Percentiles rank a stretch among this genome's conserved stretches.
phyloP scores from a whole-genome alignment of 2,329 filamentous ascomycete genomes.

The Xylaria sp. region DNA sequence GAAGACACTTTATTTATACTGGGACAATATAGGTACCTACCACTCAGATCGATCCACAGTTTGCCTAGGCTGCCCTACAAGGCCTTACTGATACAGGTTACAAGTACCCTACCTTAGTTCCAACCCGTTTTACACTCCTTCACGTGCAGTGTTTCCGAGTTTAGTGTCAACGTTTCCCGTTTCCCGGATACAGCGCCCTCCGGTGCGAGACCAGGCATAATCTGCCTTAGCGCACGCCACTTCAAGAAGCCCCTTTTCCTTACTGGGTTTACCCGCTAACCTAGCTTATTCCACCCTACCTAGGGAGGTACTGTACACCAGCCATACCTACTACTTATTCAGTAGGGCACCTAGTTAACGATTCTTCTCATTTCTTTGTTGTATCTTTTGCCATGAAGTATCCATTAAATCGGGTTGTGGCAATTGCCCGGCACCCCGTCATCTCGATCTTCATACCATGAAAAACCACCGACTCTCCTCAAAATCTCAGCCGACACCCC shows the following conservation, averaged over 20 bases:
- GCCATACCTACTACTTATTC: no score
- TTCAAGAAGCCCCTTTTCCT: background rate
- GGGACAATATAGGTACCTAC: no score
- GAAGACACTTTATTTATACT: background rate
- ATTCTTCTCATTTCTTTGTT: background rate
- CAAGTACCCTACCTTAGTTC: background rate
- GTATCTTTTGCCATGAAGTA: background rate
- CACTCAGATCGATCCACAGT: background rate
- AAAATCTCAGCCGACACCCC: slow-evolving; percentile 9
- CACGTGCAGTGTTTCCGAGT: background rate
- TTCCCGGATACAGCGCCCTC: slow-evolving; percentile 1
- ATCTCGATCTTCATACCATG: background rate
- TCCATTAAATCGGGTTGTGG: slow-evolving; percentile 31
- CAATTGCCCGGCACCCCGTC: slow-evolving; percentile 34
- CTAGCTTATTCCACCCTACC: slow-evolving; percentile 10
- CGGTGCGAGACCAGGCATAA: background rate
- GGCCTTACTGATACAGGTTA: background rate
- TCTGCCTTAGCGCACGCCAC: slow-evolving; percentile 5
- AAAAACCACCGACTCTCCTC: slow-evolving; percentile 11
- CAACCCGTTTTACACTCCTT: background rate
- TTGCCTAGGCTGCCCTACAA: background rate
- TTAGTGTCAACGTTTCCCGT: background rate
- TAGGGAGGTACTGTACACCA: no score
- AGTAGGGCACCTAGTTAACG: no score
- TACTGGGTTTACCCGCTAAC: no score